Percentiles rank a stretch among this genome's conserved stretches.
Evolutionary conservation across 1,139 yeast genomes (phyloP).

Genomic region (Pichia sp.): DNA sequence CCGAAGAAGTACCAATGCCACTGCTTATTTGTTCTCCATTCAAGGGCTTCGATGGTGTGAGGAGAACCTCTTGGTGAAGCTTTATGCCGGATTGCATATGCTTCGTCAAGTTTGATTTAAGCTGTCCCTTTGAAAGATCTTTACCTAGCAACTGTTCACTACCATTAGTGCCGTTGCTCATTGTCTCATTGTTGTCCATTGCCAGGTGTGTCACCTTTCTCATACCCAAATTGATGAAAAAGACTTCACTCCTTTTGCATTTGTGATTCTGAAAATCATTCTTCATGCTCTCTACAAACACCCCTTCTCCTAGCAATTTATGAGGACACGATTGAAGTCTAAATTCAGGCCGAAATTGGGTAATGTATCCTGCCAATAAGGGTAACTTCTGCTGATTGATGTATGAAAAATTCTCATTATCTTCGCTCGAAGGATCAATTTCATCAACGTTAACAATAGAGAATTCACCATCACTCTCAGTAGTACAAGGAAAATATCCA

Average conservation of each 20-base stretch:
- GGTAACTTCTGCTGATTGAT: conserved; percentile 19
- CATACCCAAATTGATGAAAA: conserved; percentile 21
- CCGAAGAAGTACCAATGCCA: background rate
- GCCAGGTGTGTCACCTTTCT: conserved; percentile 21
- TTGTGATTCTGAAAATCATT: conserved; percentile 17
- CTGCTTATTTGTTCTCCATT: conserved; percentile 1
- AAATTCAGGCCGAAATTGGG: conserved; percentile 48
- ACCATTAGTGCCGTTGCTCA: background rate
- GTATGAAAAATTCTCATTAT: conserved; percentile 1
- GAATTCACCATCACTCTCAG: background rate
- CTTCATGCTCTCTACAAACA: conserved; percentile 18
- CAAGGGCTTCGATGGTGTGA: conserved; percentile 6
- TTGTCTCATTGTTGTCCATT: conserved; percentile 5
- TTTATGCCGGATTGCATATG: conserved; percentile 5
- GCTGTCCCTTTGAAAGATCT: background rate
- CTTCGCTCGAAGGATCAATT: no score
- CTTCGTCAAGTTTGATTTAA: conserved; percentile 7
- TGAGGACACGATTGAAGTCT: conserved; percentile 42
- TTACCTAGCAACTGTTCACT: background rate
- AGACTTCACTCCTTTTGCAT: conserved; percentile 9
- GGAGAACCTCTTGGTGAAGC: conserved; percentile 4
- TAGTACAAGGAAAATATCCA: conserved; percentile 3
- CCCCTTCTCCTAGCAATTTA: conserved; percentile 14
- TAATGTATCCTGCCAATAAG: conserved; percentile 43
- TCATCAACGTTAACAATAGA: background rate